Evolutionary conservation across 371 early-diverging fungal genomes (phyloP).

Genomic region (Zychaea mexicana): DNA sequence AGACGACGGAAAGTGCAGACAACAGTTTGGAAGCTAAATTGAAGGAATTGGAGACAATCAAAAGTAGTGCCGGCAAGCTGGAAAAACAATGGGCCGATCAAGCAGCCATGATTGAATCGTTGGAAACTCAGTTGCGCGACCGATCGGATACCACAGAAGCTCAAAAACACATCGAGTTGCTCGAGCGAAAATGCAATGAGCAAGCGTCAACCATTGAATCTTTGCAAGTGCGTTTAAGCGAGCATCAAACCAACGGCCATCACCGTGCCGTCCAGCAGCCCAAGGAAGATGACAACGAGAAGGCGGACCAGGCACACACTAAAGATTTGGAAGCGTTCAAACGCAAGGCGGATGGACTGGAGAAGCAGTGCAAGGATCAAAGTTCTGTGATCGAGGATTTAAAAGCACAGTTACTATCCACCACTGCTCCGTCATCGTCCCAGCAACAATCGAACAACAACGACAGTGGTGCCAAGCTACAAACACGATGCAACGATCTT

Average conservation of each 20-base stretch:
- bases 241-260: no score
- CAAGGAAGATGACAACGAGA: no score
- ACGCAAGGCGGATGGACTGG: background rate
- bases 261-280: no score
- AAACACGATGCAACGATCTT: background rate
- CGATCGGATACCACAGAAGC: background rate
- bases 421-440: background rate
- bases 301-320: background rate
- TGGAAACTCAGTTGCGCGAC: background rate
- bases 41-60: slow-evolving; percentile 1
- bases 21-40: background rate
- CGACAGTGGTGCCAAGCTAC: background rate
- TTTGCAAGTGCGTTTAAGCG: background rate
- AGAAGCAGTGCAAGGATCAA: slow-evolving; percentile 2
- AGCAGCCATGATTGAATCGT: background rate
- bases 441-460: background rate
- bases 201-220: background rate
- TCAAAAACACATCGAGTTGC: background rate
- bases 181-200: background rate
- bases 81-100: background rate
- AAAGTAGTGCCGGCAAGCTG: background rate
- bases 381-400: background rate
- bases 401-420: background rate
- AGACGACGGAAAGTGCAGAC: background rate
- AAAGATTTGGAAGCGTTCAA: slow-evolving; percentile 3